Conservation (phyloP, 148 eudicot genomes). For the Selenicereus undatus region DNA sequence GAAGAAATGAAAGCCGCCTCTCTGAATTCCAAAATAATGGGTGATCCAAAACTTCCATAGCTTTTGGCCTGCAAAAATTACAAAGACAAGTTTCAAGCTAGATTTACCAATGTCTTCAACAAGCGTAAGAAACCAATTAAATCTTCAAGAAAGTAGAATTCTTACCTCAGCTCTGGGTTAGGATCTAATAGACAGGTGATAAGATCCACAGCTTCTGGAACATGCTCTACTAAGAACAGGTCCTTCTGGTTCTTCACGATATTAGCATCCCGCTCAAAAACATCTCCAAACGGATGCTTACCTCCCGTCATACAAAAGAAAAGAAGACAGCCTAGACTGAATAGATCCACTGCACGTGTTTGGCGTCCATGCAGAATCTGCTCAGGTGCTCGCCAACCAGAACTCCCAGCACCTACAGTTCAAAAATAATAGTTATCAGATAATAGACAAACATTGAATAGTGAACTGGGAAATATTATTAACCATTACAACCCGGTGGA, state of each 20-base stretch:
- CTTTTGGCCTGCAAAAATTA: conserved; percentile 60
- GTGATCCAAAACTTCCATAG: conserved; percentile 62
- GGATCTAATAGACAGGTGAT: conserved; percentile 59
- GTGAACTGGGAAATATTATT: background rate
- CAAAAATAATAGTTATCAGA: conserved; percentile 10
- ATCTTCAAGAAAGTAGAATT: background rate
- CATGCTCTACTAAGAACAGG: conserved; percentile 69
- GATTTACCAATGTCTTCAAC: background rate
- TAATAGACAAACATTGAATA: background rate
- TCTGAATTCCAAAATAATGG: conserved; percentile 93
- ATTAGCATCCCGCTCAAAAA: conserved; percentile 82
- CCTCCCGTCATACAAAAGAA: conserved; percentile 92
- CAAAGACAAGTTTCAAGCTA: background rate
- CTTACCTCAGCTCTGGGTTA: conserved; percentile 63
- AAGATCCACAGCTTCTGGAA: conserved; percentile 88
- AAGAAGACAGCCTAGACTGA: conserved; percentile 82
- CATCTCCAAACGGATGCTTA: conserved; percentile 85
- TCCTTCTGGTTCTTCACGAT: conserved; percentile 61
- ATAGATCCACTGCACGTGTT: conserved; percentile 88
- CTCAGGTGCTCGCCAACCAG: conserved; percentile 99
- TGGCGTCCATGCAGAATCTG: conserved; percentile 86
- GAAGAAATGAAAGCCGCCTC: conserved; percentile 73
- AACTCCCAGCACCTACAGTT: conserved; percentile 72
- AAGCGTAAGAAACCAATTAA: background rate
- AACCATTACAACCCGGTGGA: background rate